Conservation (phyloP, 495 filamentous ascomycete species). For the Clavariopsis aquatica region DNA sequence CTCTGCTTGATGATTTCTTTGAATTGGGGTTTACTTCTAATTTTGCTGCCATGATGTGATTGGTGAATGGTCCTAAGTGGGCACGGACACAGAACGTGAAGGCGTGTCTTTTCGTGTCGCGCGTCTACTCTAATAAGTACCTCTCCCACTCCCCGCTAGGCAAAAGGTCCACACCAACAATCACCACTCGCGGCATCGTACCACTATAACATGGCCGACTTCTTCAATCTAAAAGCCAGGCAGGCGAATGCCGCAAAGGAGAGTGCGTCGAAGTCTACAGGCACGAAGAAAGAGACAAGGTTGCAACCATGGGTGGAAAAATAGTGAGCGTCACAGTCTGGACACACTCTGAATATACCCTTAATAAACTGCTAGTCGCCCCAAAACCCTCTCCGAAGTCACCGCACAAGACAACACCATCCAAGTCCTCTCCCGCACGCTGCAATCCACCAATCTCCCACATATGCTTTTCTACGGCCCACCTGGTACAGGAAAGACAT, state of each 20-base stretch:
- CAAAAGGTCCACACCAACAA: background rate
- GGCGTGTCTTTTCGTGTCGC: conserved; percentile 28
- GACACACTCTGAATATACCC: background rate
- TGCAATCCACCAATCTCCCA: conserved; percentile 94
- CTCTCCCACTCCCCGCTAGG: background rate
- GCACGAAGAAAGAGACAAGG: conserved; percentile 60
- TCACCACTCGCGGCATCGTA: background rate
- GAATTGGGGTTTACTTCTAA: too few relatives aligned
- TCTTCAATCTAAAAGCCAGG: conserved; percentile 94
- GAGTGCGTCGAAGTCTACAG: conserved; percentile 56
- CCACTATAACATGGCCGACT: conserved; percentile 63
- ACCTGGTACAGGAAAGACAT: conserved; percentile 97
- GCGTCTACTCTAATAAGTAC: conserved; percentile 16
- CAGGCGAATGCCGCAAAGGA: conserved; percentile 71
- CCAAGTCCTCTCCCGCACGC: conserved; percentile 82
- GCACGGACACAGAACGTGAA: conserved; percentile 27
- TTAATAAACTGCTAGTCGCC: conserved; percentile 63
- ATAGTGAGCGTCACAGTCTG: conserved; percentile 70
- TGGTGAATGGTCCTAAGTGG: conserved; percentile 6
- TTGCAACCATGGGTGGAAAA: conserved; percentile 98
- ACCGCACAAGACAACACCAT: conserved; percentile 98
- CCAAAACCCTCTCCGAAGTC: conserved; percentile 90
- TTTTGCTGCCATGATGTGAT: conserved; percentile 10
- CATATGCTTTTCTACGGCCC: conserved; percentile 99
- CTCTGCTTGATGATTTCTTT: background rate